Conservation (phyloP, 2,329 filamentous ascomycete species). For the Microdochium paspali region DNA sequence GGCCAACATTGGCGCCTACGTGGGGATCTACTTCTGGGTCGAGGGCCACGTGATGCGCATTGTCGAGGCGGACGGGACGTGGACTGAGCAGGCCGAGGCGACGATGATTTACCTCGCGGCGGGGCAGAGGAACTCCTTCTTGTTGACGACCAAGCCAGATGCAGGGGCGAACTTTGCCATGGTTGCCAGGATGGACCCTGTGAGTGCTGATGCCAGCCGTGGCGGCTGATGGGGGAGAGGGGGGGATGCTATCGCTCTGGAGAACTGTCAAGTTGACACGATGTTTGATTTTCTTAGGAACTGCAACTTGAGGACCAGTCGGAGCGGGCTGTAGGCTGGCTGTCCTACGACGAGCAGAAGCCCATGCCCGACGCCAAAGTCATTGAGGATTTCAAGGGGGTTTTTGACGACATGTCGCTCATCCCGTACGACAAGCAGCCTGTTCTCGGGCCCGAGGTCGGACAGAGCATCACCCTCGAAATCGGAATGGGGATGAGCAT, state of each 20-base stretch:
- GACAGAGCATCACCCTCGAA: neutral
- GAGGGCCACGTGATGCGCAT: constrained; percentile 25
- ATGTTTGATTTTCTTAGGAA: constrained; percentile 14
- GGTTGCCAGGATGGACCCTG: constrained; percentile 28
- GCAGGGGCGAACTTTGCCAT: constrained; percentile 33
- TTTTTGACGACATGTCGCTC: neutral
- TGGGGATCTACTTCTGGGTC: constrained; percentile 13
- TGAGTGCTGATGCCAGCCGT: constrained; percentile 38
- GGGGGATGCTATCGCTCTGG: no score
- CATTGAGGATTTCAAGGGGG: neutral
- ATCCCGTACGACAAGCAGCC: neutral
- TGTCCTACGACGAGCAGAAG: constrained; percentile 12
- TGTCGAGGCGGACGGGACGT: constrained; percentile 36
- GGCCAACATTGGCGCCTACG: constrained; percentile 36
- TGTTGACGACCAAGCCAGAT: constrained; percentile 35
- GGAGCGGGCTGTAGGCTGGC: constrained; percentile 6
- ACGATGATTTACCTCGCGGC: constrained; percentile 57
- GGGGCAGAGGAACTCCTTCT: constrained; percentile 56
- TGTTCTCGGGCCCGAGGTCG: neutral
- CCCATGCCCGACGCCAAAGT: constrained; percentile 5
- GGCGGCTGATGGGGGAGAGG: no score
- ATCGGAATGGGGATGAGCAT: constrained; percentile 55
- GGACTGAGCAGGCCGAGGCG: constrained; percentile 30
- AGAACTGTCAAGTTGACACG: constrained; percentile 38
- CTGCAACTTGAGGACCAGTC: neutral